Evolutionary conservation across 2,329 filamentous ascomycete species (phyloP), one percentile per base, ranked within the genome.

Genomic region (Massarina eburnea): DNA sequence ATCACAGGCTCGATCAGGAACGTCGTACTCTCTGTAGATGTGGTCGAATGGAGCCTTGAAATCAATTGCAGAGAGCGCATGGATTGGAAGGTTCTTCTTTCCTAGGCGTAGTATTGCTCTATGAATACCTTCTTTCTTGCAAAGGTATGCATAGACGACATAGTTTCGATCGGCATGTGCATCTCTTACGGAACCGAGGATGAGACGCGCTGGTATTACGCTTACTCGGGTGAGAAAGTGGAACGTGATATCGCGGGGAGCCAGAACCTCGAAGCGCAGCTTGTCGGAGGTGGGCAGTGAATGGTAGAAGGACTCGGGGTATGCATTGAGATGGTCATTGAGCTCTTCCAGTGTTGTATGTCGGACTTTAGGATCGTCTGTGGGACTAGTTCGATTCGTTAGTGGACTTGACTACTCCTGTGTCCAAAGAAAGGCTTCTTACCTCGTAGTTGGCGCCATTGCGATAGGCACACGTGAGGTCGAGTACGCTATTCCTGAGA

Each of bases 121-220:
- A 7, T 27, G n/a, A 3, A 26, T 19, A 2, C 34, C 14, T 7
- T 44, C 29, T 22, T 39, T 44, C 27, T 15, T 17, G n/a, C 26
- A 44, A 9, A 44, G 39, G 27, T 44, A 45, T 15, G 37, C 43
- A 30, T 45, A 45, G 2, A 36, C 42, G 2, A 26, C 24, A 35
- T 35, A 1, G n/a, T 39, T 14, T 18, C n/a, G 3, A 10, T 18
- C 33, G 14, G 6, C 24, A 22, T 21, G 26, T 8, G 26, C 19
- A 27, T 18, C 5, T 30, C 22, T 30, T 5, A 10, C 36, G 8
- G 26, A 22, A 8, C 43, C 43, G 6, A 45, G 19, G 15, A 40
- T 21, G 6, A 45, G 29, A 15, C 43, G 37, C 4, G 15, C 20
- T 8, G 12, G 22, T 2, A 8, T n/a, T 7, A 45, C 20, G 18